Conservation (phyloP, 2,329 filamentous ascomycete genomes). For the Fusarium sp. region DNA sequence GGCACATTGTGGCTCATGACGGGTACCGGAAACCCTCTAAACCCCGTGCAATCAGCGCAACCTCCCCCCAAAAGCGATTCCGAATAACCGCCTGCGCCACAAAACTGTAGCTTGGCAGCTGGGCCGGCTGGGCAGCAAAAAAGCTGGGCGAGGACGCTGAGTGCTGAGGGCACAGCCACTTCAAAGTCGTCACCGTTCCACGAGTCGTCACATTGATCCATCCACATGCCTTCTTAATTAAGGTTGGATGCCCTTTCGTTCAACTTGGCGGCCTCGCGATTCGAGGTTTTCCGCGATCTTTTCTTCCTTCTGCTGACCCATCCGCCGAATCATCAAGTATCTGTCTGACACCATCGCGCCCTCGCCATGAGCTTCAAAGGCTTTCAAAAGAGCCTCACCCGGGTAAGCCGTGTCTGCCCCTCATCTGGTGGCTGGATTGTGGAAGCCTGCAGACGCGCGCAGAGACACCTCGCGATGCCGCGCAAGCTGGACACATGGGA, state of each 20-base stretch:
- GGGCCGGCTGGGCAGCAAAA: constrained; percentile 36
- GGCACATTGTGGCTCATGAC: constrained; percentile 16
- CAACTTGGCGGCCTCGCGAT: constrained; percentile 45
- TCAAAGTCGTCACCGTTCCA: constrained; percentile 49
- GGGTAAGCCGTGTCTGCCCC: constrained; percentile 70
- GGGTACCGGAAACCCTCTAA: not conserved
- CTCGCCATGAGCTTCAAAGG: constrained; percentile 93
- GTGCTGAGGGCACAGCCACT: constrained; percentile 40
- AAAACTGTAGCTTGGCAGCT: constrained; percentile 7
- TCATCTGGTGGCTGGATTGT: constrained; percentile 41
- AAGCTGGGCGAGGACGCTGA: constrained; percentile 5
- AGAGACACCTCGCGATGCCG: constrained; percentile 20
- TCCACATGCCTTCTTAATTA: constrained; percentile 39
- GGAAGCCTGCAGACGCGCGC: constrained; percentile 30
- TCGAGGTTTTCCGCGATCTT: constrained; percentile 34
- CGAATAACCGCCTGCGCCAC: constrained; percentile 19
- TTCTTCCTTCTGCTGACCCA: constrained; percentile 17
- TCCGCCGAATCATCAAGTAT: constrained; percentile 3
- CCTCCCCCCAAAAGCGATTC: not conserved
- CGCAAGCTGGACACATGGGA: not conserved
- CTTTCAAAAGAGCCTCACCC: constrained; percentile 87
- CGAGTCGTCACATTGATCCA: constrained; percentile 19
- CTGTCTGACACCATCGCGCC: constrained; percentile 17
- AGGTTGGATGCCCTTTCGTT: constrained; percentile 43
- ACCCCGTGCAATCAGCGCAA: not conserved